Evolutionary conservation across 2,329 filamentous ascomycete genomes (phyloP).

Genomic region (Hypoxylon sp.): DNA sequence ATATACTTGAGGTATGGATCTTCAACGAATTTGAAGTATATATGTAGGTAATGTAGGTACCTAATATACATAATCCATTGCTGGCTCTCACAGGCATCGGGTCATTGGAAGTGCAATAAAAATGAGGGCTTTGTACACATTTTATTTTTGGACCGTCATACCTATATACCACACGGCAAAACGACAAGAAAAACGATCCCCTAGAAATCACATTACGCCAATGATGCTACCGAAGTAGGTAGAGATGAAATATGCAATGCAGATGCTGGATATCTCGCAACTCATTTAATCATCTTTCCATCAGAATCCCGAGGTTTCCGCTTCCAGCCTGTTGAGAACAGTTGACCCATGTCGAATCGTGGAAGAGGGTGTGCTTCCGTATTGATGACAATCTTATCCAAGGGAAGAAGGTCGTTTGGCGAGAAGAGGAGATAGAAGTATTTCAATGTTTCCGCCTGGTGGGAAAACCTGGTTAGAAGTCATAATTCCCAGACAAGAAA

Average conservation of each 20-base stretch:
- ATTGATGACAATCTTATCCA: constrained; percentile 92
- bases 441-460: constrained; percentile 92
- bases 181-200: constrained; percentile 15
- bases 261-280: constrained; percentile 22
- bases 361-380: constrained; percentile 95
- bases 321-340: constrained; percentile 87
- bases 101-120: not conserved
- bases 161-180: constrained; percentile 23
- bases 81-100: not conserved
- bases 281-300: constrained; percentile 57
- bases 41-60: no score
- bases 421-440: constrained; percentile 98
- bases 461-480: constrained; percentile 33
- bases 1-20: not conserved
- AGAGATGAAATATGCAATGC: constrained; percentile 21
- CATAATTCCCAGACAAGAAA: not conserved
- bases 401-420: constrained; percentile 82
- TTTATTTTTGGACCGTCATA: constrained; percentile 11
- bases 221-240: constrained; percentile 24
- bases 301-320: constrained; percentile 72
- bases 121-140: constrained; percentile 29
- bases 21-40: not conserved
- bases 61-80: not conserved
- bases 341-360: constrained; percentile 82
- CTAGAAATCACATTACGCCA: constrained; percentile 26